These are phyloP conservation scores for Cystofilobasidium bisporidii DNA, from an alignment of 768 basidiomycete species.

Conservation along the genomic window DNA sequence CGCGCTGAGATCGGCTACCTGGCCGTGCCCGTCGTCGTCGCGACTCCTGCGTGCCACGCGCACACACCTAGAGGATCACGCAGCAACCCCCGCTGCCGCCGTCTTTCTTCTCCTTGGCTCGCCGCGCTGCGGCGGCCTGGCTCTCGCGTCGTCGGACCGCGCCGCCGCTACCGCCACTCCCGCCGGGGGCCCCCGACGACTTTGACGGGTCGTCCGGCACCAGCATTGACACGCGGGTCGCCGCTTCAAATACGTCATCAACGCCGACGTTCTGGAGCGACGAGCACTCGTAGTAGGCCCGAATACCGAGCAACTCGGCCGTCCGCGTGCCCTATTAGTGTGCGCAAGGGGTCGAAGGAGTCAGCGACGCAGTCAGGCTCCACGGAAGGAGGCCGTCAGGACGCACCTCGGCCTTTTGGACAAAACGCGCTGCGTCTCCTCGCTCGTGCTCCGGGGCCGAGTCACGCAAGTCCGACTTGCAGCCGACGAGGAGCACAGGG, in stretches of 20 bases:
- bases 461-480: conserved; percentile 81
- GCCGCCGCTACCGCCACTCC: background rate
- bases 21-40: no score
- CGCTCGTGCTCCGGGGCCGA: conserved; percentile 36
- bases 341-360: conserved; percentile 35
- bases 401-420: conserved; percentile 40
- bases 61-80: conserved; percentile 13
- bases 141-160: conserved; percentile 1
- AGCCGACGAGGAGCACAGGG: conserved; percentile 90
- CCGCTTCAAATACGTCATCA: conserved; percentile 95
- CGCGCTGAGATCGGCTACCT: no score
- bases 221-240: conserved; percentile 91
- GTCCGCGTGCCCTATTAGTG: conserved; percentile 13
- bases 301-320: conserved; percentile 14
- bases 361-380: background rate
- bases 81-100: conserved; percentile 17
- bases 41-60: no score
- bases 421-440: conserved; percentile 35
- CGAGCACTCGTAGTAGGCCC: conserved; percentile 60
- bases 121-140: background rate
- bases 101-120: conserved; percentile 10
- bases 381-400: no score
- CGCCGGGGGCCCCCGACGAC: background rate
- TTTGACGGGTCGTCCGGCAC: conserved; percentile 58
- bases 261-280: conserved; percentile 61